A percentile compares a stretch with the other conserved stretches of the same genome.
These are phyloP conservation scores for Aureobasidium sp. DNA, from an alignment of 2,329 filamentous ascomycete species.

Conservation along the genomic window DNA sequence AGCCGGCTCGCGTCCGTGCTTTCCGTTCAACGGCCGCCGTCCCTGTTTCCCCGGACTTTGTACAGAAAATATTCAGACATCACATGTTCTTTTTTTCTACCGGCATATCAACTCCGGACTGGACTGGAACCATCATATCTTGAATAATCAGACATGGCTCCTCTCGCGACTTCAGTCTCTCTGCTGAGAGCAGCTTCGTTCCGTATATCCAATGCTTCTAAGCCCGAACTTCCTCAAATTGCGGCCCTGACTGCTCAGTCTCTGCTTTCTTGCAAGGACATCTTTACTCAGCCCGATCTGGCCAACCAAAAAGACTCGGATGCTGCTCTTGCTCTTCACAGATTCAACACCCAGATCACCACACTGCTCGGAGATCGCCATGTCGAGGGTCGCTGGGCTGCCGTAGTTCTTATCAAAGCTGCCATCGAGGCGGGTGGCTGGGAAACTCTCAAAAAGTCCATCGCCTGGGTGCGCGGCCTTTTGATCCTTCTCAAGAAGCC, in stretches of 20 bases:
- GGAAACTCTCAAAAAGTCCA: conserved; percentile 66
- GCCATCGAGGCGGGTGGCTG: conserved; percentile 75
- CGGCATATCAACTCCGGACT: not conserved
- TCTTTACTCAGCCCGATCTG: conserved; percentile 54
- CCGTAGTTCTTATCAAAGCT: conserved; percentile 70
- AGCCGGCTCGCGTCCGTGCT: not conserved
- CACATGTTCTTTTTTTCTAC: not conserved
- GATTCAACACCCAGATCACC: conserved; percentile 68
- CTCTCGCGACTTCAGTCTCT: conserved; percentile 17
- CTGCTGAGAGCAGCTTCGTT: conserved; percentile 57
- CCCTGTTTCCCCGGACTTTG: not conserved
- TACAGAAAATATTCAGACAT: not conserved
- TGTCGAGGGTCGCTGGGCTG: conserved; percentile 66
- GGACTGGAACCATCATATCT: not conserved
- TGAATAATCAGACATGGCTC: not conserved
- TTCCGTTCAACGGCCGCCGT: not conserved
- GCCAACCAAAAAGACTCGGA: conserved; percentile 56
- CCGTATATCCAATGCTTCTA: conserved; percentile 61
- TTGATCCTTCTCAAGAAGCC: conserved; percentile 71
- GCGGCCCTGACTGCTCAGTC: conserved; percentile 58
- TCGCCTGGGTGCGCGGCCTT: conserved; percentile 70
- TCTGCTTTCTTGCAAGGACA: conserved; percentile 44
- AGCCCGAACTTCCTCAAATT: conserved; percentile 64
- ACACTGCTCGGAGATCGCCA: conserved; percentile 71
- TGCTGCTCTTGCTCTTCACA: conserved; percentile 63